Percentiles rank a stretch among this genome's conserved stretches.
phyloP scores from a whole-genome alignment of 2,329 filamentous ascomycete species.

The Cryphonectria naterciae region DNA sequence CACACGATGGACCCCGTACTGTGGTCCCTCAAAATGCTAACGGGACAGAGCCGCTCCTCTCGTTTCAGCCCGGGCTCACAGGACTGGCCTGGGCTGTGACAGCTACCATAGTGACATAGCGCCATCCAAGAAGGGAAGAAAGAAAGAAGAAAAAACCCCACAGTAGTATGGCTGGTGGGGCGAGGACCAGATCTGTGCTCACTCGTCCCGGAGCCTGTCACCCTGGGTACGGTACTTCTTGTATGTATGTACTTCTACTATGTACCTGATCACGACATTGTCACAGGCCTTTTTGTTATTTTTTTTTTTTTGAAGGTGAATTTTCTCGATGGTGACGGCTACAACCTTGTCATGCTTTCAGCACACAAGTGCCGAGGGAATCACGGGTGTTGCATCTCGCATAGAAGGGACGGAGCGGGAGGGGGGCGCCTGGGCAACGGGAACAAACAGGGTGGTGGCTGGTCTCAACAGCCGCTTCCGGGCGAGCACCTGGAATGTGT shows the following conservation, averaged over 20 bases:
- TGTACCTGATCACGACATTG: neutral
- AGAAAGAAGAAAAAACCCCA: neutral
- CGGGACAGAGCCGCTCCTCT: neutral
- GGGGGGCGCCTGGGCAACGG: neutral
- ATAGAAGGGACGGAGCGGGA: neutral
- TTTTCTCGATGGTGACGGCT: neutral
- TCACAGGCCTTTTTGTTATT: neutral
- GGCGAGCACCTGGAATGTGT: neutral
- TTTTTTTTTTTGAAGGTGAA: neutral
- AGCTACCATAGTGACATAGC: neutral
- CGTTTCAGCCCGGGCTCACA: conserved; percentile 12
- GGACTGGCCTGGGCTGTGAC: conserved; percentile 6
- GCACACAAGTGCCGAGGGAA: conserved; percentile 2
- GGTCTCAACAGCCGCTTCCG: neutral
- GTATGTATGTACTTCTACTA: neutral
- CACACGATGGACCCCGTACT: neutral
- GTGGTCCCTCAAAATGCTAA: neutral
- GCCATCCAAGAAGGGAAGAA: neutral
- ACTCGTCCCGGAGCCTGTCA: conserved; percentile 21
- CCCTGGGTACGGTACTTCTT: conserved; percentile 5
- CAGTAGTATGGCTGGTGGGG: neutral
- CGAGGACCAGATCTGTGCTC: neutral
- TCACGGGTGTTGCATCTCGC: neutral
- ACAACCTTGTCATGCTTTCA: neutral
- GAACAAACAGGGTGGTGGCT: neutral